Evolutionary conservation across 2,329 filamentous ascomycete species (phyloP).

Genomic region (Catunica adiposa): DNA sequence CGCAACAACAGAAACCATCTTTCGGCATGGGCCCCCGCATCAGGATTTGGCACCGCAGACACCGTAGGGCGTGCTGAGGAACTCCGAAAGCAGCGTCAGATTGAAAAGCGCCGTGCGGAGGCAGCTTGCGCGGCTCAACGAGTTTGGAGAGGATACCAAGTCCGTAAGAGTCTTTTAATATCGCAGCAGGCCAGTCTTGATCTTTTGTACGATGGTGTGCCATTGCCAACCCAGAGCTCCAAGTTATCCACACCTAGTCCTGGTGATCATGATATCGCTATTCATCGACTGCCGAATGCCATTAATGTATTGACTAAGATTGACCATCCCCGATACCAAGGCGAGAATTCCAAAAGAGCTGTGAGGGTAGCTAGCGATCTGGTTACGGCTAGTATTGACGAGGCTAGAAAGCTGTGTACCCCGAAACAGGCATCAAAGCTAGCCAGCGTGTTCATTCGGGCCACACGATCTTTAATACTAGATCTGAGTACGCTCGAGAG

Average conservation of each 20-base stretch:
- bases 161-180: constrained; percentile 40
- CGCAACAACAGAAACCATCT: constrained; percentile 35
- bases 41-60: constrained; percentile 43
- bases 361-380: neutral
- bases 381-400: neutral
- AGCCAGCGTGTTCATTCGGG: neutral
- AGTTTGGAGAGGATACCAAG: constrained; percentile 62
- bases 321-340: neutral
- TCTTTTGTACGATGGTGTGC: constrained; percentile 26
- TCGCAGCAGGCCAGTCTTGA: constrained; percentile 48
- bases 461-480: neutral
- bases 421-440: neutral
- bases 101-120: constrained; percentile 60
- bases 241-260: neutral
- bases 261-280: neutral
- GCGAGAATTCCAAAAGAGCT: neutral
- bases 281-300: neutral
- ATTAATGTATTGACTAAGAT: neutral
- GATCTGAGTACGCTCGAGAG: neutral
- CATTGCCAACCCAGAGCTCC: neutral
- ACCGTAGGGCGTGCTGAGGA: constrained; percentile 75
- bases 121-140: constrained; percentile 61
- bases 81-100: constrained; percentile 64
- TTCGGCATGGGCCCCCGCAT: constrained; percentile 20
- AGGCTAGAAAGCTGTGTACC: neutral